A percentile compares a stretch with the other conserved stretches of the same genome.
Conservation (phyloP, 2,329 filamentous ascomycete species). For the Cladophialophora yegresii region DNA sequence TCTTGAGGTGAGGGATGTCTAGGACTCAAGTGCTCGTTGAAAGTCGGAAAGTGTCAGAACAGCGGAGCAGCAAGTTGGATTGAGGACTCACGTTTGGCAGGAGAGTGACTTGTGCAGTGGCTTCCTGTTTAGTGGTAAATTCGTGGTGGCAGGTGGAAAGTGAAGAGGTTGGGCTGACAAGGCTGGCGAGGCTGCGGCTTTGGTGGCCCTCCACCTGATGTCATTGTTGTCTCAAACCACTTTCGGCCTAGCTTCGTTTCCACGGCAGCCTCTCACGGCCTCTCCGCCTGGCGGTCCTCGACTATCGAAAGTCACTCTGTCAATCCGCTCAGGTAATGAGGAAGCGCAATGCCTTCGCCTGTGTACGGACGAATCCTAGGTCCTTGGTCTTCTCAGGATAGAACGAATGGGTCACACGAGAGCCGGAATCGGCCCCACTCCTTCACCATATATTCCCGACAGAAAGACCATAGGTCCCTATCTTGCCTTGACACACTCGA, state of each 20-base stretch:
- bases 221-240: constrained; percentile 2
- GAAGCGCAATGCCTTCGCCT: too few relatives aligned
- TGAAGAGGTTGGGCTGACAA: constrained; percentile 11
- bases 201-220: constrained; percentile 1
- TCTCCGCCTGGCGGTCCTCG: neutral
- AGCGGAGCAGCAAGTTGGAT: neutral
- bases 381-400: constrained; percentile 24
- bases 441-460: constrained; percentile 23
- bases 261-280: constrained; percentile 8
- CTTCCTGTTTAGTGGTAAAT: constrained; percentile 6
- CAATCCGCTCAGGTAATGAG: constrained; percentile 4
- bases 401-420: constrained; percentile 22
- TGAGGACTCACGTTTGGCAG: constrained; percentile 13
- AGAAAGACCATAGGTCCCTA: constrained; percentile 25
- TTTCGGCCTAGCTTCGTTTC: constrained; percentile 13
- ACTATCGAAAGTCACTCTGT: neutral
- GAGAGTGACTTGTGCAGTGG: neutral
- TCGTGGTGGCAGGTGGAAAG: constrained; percentile 12
- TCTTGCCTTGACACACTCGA: constrained; percentile 12
- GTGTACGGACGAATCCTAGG: constrained; percentile 25
- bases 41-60: neutral
- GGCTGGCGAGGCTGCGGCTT: constrained; percentile 9
- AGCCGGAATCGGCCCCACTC: constrained; percentile 21
- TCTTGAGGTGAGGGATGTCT: neutral
- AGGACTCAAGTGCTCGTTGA: neutral